phyloP scores from a whole-genome alignment of 768 basidiomycete species.

The Cantharellus anzutake region DNA sequence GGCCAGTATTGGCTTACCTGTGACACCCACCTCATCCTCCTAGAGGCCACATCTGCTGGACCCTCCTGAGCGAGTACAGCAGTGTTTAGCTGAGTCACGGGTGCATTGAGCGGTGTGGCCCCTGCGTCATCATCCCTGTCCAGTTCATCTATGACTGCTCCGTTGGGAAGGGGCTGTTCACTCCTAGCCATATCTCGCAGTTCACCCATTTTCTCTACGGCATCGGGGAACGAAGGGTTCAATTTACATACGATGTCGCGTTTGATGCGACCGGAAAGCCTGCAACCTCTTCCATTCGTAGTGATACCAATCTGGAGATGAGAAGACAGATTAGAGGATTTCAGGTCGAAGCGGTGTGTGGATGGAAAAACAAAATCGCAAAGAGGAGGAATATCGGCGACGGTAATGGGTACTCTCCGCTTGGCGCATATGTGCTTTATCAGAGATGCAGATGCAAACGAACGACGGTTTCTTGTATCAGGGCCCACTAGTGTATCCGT shows the following conservation, averaged over 20 bases:
- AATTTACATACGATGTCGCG: slow-evolving; percentile 66
- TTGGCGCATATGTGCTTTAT: slow-evolving; percentile 36
- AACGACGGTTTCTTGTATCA: slow-evolving; percentile 21
- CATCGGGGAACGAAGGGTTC: slow-evolving; percentile 50
- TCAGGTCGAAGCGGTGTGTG: slow-evolving; percentile 49
- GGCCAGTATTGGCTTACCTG: slow-evolving; percentile 98
- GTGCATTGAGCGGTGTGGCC: slow-evolving; percentile 17
- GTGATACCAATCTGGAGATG: slow-evolving; percentile 48
- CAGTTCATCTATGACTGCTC: slow-evolving; percentile 20
- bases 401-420: slow-evolving; percentile 57
- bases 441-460: slow-evolving; percentile 31
- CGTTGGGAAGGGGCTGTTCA: slow-evolving; percentile 10
- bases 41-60: slow-evolving; percentile 20
- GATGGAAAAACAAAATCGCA: slow-evolving; percentile 84
- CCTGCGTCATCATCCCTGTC: slow-evolving; percentile 11
- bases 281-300: slow-evolving; percentile 82
- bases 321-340: background rate
- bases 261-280: slow-evolving; percentile 58
- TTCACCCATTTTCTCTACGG: slow-evolving; percentile 52
- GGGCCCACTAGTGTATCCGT: slow-evolving; percentile 46
- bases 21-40: slow-evolving; percentile 82
- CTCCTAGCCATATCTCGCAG: slow-evolving; percentile 39
- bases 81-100: slow-evolving; percentile 1
- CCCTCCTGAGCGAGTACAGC: background rate
- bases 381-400: slow-evolving; percentile 68